These are phyloP conservation scores for Penicillium dipodomyicola DNA, from an alignment of 495 filamentous ascomycete species.

Conservation along the genomic window DNA sequence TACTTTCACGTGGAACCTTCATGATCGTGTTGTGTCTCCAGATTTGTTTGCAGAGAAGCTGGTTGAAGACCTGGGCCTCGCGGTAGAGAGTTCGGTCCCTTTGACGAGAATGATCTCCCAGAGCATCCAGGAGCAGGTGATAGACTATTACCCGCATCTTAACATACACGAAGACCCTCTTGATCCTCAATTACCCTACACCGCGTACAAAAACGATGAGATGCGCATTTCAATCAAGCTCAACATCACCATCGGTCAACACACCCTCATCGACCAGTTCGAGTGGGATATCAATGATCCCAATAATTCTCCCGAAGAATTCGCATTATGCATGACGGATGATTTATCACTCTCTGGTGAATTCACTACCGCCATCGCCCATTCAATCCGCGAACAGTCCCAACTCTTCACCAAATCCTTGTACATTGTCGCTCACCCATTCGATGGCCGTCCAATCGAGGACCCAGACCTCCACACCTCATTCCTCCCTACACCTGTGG, in stretches of 20 bases:
- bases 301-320: constrained; percentile 88
- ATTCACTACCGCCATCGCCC: constrained; percentile 95
- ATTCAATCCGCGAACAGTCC: constrained; percentile 92
- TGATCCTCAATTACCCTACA: constrained; percentile 86
- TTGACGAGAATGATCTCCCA: constrained; percentile 74
- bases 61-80: constrained; percentile 85
- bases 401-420: constrained; percentile 92
- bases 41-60: constrained; percentile 84
- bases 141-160: constrained; percentile 87
- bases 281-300: constrained; percentile 99
- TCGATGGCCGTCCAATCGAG: constrained; percentile 90
- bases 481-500: constrained; percentile 82
- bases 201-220: constrained; percentile 96
- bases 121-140: constrained; percentile 84
- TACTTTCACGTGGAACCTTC: constrained; percentile 98
- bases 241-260: constrained; percentile 95
- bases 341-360: constrained; percentile 93
- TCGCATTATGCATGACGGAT: constrained; percentile 80
- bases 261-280: constrained; percentile 94
- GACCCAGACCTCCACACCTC: constrained; percentile 81
- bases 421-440: constrained; percentile 89
- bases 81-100: constrained; percentile 57
- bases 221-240: constrained; percentile 95
- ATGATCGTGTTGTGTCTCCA: constrained; percentile 75
- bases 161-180: constrained; percentile 86